phyloP scores from a whole-genome alignment of 306 rosid genomes.

The Prunus salicina region DNA sequence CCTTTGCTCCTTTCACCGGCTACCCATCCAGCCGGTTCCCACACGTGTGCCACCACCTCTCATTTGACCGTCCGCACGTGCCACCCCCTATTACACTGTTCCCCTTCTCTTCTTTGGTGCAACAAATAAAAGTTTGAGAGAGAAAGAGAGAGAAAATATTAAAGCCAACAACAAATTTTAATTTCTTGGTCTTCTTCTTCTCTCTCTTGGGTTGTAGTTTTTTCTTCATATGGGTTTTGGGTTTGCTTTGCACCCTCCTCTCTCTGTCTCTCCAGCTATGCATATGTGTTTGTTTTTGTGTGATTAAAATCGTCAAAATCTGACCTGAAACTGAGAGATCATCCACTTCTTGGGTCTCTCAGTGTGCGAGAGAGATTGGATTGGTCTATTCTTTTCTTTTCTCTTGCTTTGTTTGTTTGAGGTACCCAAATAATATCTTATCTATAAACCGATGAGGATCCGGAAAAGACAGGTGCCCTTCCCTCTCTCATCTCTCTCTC shows the following conservation, averaged over 20 bases:
- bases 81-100: slow-evolving; percentile 13
- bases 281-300: neutral
- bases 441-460: slow-evolving; percentile 64
- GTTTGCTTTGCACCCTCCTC: neutral
- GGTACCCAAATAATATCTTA: slow-evolving; percentile 6
- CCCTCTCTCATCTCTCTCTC: slow-evolving; percentile 49
- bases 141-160: slow-evolving; percentile 21
- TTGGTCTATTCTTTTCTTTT: too few relatives aligned
- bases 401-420: too few relatives aligned
- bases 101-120: slow-evolving; percentile 63
- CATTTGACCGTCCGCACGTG: slow-evolving; percentile 36
- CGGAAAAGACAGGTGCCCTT: slow-evolving; percentile 60
- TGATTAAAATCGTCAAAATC: slow-evolving; percentile 16
- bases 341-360: neutral
- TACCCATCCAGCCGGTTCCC: slow-evolving; percentile 40
- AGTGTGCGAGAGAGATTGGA: neutral
- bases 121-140: slow-evolving; percentile 67
- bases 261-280: slow-evolving; percentile 10
- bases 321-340: slow-evolving; percentile 4
- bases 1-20: slow-evolving; percentile 27
- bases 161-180: slow-evolving; percentile 3
- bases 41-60: slow-evolving; percentile 32
- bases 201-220: slow-evolving; percentile 9
- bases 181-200: slow-evolving; percentile 18
- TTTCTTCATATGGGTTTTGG: slow-evolving; percentile 24